Evolutionary conservation across 805 yeast genomes (phyloP), one percentile per base, ranked within the genome.

Genomic region (Lipomyces japonicus): DNA sequence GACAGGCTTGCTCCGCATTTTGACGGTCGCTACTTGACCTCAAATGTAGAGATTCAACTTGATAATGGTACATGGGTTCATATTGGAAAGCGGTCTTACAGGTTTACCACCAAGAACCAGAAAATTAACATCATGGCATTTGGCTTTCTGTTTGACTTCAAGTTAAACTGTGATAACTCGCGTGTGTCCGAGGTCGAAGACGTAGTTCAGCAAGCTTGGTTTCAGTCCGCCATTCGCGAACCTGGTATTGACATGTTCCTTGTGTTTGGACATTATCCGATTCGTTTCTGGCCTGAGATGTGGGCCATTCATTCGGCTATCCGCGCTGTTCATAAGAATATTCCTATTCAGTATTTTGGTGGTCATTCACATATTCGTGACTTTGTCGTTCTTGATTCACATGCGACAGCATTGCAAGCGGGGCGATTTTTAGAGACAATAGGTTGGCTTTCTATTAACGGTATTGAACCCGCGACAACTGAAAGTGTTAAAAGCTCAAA

Each of bases 291-390:
- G 82, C 58, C 63, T 2, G 89, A 84, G 62, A 63, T 79, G 54
- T 67, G 68, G 50, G 50, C 67, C 2, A 64, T 82, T 36, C 81
- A 81, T 57, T 39, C 62, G 0, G 66, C 65, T 4, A 66, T 91
- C 24, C 76, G 97, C 52, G 51, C 64, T 23, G 69, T 67, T 24
- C 84, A 78, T 60, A 91, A 95, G 4, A 64, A 73, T 26, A 74
- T 76, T 0, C 71, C 80, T 0, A 84, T 91, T 46, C 96, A 88
- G 65, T 86, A 84, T 60, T 83, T 91, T 67, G 97, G 97, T 1
- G 97, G 97, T 1, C 97, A 91, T 68, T 81, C 95, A 25, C 97
- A 91, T 64, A 80, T 91, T 14, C 73, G 97, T 54, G 97, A 91
- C 66, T 91, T 84, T 66, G 75, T 79, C 5, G 70, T 78, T 2